Base-by-base conservation (phyloP, 106 monocot species). In the Dendrobium huoshanense region DNA sequence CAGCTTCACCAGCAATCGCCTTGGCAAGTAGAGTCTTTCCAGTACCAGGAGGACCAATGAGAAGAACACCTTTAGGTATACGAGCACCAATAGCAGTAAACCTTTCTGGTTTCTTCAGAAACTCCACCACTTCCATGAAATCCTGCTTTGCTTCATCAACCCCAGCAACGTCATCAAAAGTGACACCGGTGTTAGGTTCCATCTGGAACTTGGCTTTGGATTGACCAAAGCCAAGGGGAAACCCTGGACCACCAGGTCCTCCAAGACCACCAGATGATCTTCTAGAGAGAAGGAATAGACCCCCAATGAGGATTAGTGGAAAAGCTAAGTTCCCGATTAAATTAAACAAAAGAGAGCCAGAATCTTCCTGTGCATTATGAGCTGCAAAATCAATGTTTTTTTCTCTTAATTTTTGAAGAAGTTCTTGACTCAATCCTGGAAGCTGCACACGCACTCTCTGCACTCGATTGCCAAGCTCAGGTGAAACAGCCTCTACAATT, bases 91-190 rank as follows among this genome's bases (percentile, higher is more conserved):
- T 83, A 67, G 95, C 98, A 83, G 98, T 99, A 78, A 99, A 99
- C 73, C 98, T 94, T 77, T 99, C 98, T 24, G 98, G 98, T 86
- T 93, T 99, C 87, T 99, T 99, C 86, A 99, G 81, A 65, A 99
- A 99, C 86, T 99, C 98, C 11, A 99, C 98, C 11, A 99, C 98
- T 82, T 99, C 98, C 98, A 99, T 99, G 86, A 99, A 99, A 70
- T 99, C 98, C 74, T 99, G 98, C 84, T 99, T 99, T 55, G 98
- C 98, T 82, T 99, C 98, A 78, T 99, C 95, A 9, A 99, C 95
- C 18, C 95, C 98, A 42, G 98, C 98, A 72, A 99, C 98, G 85
- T 99, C 95, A 80, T 95, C 98, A 77, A 99, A 99, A 19, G 98
- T 99, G 18, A 99, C 98, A 33, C 98, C 98, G 45, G 98, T 99